A percentile compares a stretch with the other conserved stretches of the same genome.
These are phyloP conservation scores for Cercospora zeae-maydis DNA, from an alignment of 2,329 filamentous ascomycete genomes.

Conservation along the genomic window DNA sequence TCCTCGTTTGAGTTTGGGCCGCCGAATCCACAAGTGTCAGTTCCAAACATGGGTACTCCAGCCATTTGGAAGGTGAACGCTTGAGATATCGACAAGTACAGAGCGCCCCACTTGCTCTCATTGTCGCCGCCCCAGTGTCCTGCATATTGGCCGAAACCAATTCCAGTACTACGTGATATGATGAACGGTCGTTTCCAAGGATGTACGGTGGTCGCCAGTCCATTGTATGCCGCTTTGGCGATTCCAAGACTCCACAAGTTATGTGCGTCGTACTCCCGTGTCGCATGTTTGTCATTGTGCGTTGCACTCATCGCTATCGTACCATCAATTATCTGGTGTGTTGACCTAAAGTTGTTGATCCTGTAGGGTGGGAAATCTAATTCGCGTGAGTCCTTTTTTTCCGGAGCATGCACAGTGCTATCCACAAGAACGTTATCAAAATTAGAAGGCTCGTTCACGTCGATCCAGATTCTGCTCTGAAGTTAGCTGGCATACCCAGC, in stretches of 20 bases:
- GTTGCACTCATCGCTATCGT: conserved; percentile 27
- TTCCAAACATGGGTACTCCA: conserved; percentile 32
- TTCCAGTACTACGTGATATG: conserved; percentile 27
- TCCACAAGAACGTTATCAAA: conserved; percentile 23
- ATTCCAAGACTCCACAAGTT: conserved; percentile 30
- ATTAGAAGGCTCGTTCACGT: conserved; percentile 25
- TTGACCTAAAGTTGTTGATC: conserved; percentile 23
- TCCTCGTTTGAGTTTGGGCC: conserved; percentile 23
- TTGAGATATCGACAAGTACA: conserved; percentile 31
- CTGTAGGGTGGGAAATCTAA: conserved; percentile 26
- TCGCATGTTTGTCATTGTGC: conserved; percentile 24
- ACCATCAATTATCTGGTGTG: conserved; percentile 25
- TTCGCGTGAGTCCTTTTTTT: conserved; percentile 20
- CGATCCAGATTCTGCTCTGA: conserved; percentile 26
- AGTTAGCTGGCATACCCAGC: neutral
- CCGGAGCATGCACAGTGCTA: conserved; percentile 20
- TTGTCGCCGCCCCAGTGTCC: conserved; percentile 34
- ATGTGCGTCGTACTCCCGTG: conserved; percentile 31
- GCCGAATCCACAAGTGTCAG: conserved; percentile 31
- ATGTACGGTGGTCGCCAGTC: conserved; percentile 19
- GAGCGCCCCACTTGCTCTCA: conserved; percentile 26
- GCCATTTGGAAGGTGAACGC: conserved; percentile 28
- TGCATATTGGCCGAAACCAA: conserved; percentile 23
- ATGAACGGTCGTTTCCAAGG: conserved; percentile 29
- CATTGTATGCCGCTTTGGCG: conserved; percentile 28